Percentiles rank a stretch among this genome's conserved stretches.
Evolutionary conservation across 768 basidiomycete species (phyloP).

Genomic region (Podaxis pistillaris): DNA sequence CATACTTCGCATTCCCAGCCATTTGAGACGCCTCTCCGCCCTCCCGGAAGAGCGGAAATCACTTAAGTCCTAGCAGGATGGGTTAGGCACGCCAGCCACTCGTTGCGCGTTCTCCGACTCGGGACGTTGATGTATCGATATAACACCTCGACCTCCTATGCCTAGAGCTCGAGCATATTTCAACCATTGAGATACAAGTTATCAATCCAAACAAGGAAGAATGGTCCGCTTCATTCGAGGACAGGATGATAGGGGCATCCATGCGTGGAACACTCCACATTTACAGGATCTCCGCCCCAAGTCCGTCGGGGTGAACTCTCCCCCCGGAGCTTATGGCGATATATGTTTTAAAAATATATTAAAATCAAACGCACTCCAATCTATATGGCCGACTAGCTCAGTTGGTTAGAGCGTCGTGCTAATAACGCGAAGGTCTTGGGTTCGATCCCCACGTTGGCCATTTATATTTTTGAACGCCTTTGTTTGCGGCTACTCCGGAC

Average conservation of each 20-base stretch:
- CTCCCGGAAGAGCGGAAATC: neutral
- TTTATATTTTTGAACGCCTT: neutral
- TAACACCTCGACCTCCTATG: neutral
- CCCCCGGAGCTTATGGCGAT: neutral
- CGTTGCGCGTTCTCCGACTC: neutral
- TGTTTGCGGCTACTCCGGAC: too few relatives aligned
- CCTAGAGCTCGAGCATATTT: neutral
- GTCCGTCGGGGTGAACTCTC: neutral
- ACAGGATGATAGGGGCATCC: neutral
- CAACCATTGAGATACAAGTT: slow-evolving; percentile 1
- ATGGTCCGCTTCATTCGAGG: neutral
- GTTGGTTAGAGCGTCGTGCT: slow-evolving; percentile 86
- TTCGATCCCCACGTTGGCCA: slow-evolving; percentile 22
- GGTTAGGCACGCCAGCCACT: neutral
- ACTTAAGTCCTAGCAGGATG: neutral
- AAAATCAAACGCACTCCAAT: neutral
- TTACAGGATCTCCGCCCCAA: neutral
- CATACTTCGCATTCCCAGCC: neutral
- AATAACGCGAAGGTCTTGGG: slow-evolving; percentile 72
- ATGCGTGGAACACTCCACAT: neutral
- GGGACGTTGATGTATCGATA: neutral
- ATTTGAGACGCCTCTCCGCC: neutral
- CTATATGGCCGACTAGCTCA: slow-evolving; percentile 69
- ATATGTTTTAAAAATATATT: too few relatives aligned
- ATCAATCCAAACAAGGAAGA: neutral